phyloP scores from a whole-genome alignment of 805 yeast species.

The Ogataea ganodermae region DNA sequence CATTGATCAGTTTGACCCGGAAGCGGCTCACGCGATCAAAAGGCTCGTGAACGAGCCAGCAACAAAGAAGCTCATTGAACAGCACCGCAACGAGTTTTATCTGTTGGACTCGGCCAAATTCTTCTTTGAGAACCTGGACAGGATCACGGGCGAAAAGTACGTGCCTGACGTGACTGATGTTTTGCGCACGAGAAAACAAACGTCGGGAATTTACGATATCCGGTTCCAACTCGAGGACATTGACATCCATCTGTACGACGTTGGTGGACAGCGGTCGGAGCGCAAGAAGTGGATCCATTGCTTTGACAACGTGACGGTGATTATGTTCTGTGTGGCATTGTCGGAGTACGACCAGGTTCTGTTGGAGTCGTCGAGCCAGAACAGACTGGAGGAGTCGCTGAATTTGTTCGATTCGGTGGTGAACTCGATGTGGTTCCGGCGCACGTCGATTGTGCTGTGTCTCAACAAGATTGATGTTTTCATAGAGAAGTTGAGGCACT shows the following conservation, averaged over 20 bases:
- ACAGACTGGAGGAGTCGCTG: constrained; percentile 78
- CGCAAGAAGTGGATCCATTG: constrained; percentile 97
- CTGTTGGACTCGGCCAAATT: constrained; percentile 83
- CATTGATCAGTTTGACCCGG: constrained; percentile 48
- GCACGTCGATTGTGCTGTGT: constrained; percentile 83
- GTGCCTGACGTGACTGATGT: constrained; percentile 77
- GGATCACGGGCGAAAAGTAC: constrained; percentile 62
- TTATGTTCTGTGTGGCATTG: constrained; percentile 88
- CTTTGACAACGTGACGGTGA: constrained; percentile 87
- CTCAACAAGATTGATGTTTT: constrained; percentile 89
- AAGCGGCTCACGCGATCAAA: constrained; percentile 49
- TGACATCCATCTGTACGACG: constrained; percentile 71
- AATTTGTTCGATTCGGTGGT: constrained; percentile 87
- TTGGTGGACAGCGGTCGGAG: constrained; percentile 95
- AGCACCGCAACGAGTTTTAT: constrained; percentile 70
- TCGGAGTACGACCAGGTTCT: constrained; percentile 89
- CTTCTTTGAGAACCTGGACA: constrained; percentile 65
- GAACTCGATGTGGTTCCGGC: constrained; percentile 88
- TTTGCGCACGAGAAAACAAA: constrained; percentile 84
- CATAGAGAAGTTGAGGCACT: constrained; percentile 77
- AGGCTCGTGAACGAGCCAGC: constrained; percentile 58
- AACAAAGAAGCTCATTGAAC: constrained; percentile 57
- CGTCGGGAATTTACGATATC: constrained; percentile 89
- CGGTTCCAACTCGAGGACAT: constrained; percentile 72
- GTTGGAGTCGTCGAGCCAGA: constrained; percentile 73